These are phyloP conservation scores for Dittrichia graveolens DNA, from an alignment of 129 eudicot genomes.

Conservation along the genomic window DNA sequence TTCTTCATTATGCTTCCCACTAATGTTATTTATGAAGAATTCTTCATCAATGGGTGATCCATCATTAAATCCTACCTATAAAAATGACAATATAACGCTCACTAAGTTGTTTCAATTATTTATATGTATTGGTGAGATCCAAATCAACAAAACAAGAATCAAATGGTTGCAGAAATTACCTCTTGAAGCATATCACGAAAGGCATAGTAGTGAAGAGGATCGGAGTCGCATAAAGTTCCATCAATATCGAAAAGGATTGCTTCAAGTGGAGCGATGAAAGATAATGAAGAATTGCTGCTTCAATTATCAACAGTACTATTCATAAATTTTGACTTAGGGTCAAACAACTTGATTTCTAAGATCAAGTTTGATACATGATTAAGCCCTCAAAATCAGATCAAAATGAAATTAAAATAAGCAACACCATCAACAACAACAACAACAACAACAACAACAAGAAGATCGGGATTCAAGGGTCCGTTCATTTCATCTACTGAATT, in stretches of 20 bases:
- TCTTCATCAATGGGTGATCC: slow-evolving; percentile 91
- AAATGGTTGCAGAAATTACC: slow-evolving; percentile 38
- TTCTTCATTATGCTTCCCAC: slow-evolving; percentile 90
- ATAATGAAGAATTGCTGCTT: slow-evolving; percentile 47
- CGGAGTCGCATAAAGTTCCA: slow-evolving; percentile 92
- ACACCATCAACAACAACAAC: background rate
- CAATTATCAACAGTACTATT: background rate
- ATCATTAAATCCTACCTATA: slow-evolving; percentile 76
- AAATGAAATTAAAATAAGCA: background rate
- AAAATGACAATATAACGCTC: background rate
- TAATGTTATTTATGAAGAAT: slow-evolving; percentile 62
- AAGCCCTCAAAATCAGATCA: background rate
- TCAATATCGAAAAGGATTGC: slow-evolving; percentile 90
- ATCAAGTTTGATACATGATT: background rate
- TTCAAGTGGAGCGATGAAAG: slow-evolving; percentile 71
- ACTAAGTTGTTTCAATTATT: background rate
- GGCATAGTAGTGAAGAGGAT: slow-evolving; percentile 83
- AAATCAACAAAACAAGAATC: background rate
- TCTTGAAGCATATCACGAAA: slow-evolving; percentile 91
- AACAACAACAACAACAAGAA: background rate
- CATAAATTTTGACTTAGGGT: slow-evolving; percentile 1
- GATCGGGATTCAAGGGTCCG: background rate
- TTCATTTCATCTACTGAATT: background rate
- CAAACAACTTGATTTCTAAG: background rate
- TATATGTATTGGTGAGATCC: background rate